phyloP scores from a whole-genome alignment of 2,329 filamentous ascomycete genomes.

The Fusarium succisae region DNA sequence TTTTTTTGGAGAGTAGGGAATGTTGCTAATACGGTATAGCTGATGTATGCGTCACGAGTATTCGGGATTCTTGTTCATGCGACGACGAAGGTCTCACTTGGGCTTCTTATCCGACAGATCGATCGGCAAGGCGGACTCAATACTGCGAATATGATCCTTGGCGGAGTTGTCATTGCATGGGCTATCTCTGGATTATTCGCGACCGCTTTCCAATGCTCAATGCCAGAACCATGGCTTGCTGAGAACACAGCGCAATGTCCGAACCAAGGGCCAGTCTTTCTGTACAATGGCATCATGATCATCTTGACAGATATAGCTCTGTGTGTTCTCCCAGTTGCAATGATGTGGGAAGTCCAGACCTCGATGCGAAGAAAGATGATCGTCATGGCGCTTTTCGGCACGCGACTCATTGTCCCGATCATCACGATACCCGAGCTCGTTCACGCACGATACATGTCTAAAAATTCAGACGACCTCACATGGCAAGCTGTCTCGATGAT shows the following conservation, averaged over 20 bases:
- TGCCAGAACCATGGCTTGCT: slow-evolving; percentile 31
- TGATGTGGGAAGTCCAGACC: slow-evolving; percentile 41
- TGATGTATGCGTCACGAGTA: slow-evolving; percentile 35
- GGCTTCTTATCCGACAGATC: slow-evolving; percentile 39
- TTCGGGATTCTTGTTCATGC: slow-evolving; percentile 29
- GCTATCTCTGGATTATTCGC: slow-evolving; percentile 23
- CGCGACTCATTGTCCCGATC: slow-evolving; percentile 34
- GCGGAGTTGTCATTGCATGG: slow-evolving; percentile 14
- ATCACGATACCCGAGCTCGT: slow-evolving; percentile 30
- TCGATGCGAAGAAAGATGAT: slow-evolving; percentile 26
- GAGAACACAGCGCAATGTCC: slow-evolving; percentile 17
- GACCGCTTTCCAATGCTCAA: slow-evolving; percentile 25
- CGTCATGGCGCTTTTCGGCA: slow-evolving; percentile 34
- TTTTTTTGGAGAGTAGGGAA: fast-evolving
- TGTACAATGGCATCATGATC: slow-evolving; percentile 33
- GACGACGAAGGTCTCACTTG: slow-evolving; percentile 33
- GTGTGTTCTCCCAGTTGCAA: slow-evolving; percentile 29
- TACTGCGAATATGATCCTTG: slow-evolving; percentile 22
- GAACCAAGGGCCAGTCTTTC: slow-evolving; percentile 7
- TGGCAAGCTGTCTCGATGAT: slow-evolving; percentile 25
- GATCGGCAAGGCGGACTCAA: slow-evolving; percentile 22
- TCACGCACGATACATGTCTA: slow-evolving; percentile 25
- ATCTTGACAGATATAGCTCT: slow-evolving; percentile 28
- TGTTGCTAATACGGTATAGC: slow-evolving; percentile 8
- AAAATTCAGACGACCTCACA: slow-evolving; percentile 17